Evolutionary conservation across 2,329 filamentous ascomycete species (phyloP).

Genomic region (Aspergillus sp.): DNA sequence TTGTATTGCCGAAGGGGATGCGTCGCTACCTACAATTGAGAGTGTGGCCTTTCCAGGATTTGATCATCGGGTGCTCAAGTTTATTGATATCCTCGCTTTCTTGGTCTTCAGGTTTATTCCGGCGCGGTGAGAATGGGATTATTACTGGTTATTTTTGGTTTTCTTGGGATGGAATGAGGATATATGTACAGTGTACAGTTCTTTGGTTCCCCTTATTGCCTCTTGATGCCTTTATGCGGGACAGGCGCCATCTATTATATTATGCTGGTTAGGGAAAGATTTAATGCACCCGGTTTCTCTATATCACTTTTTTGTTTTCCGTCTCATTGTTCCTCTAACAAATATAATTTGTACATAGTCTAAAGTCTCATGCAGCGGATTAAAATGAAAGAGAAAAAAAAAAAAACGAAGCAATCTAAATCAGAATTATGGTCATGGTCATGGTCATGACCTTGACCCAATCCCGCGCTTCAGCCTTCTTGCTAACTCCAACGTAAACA

Average conservation of each 20-base stretch:
- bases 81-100: conserved; percentile 15
- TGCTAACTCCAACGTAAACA: conserved; percentile 72
- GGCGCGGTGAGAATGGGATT: conserved; percentile 13
- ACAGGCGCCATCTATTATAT: no score
- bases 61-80: background rate
- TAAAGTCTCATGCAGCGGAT: background rate
- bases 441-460: background rate
- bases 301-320: background rate
- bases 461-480: conserved; percentile 33
- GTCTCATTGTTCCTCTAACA: no score
- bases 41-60: background rate
- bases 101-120: conserved; percentile 4
- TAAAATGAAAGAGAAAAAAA: background rate
- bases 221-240: background rate
- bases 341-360: background rate
- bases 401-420: background rate
- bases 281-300: background rate
- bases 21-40: background rate
- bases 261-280: background rate
- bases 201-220: background rate
- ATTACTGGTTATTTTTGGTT: background rate
- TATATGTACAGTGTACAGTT: background rate
- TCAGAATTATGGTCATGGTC: no score
- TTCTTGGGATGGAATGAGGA: conserved; percentile 5
- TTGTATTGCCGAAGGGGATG: background rate